A percentile compares a stretch with the other conserved stretches of the same genome.
Conservation (phyloP, 2,329 filamentous ascomycete species). For the Cladophialophora carrionii region DNA sequence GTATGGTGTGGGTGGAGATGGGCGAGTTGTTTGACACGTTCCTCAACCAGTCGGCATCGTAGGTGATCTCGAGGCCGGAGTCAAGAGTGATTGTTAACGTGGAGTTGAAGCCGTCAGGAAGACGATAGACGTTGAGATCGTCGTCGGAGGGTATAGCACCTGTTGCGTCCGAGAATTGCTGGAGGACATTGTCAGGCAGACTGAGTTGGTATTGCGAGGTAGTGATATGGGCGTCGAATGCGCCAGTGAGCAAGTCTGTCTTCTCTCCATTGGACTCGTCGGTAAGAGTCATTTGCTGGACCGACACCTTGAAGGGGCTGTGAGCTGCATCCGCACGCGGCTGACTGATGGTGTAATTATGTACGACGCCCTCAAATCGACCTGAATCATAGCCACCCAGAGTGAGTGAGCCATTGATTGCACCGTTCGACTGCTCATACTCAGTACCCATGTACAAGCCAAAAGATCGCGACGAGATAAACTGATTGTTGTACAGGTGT, state of each 20-base stretch:
- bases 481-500: conserved; percentile 42
- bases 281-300: conserved; percentile 48
- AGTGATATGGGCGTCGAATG: conserved; percentile 49
- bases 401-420: conserved; percentile 49
- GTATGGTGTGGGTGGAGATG: conserved; percentile 32
- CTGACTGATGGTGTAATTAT: conserved; percentile 38
- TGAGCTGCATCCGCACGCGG: conserved; percentile 39
- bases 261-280: conserved; percentile 32
- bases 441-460: conserved; percentile 50
- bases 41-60: conserved; percentile 45
- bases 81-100: conserved; percentile 48
- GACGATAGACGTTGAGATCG: conserved; percentile 41
- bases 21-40: conserved; percentile 41
- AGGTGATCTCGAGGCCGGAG: conserved; percentile 47
- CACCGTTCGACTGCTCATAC: conserved; percentile 48
- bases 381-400: conserved; percentile 53
- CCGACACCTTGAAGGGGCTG: conserved; percentile 46
- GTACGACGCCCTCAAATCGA: conserved; percentile 45
- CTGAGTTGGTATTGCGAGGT: conserved; percentile 50
- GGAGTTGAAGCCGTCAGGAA: conserved; percentile 46
- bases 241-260: conserved; percentile 38
- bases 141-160: conserved; percentile 36
- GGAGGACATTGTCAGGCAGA: conserved; percentile 47
- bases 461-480: conserved; percentile 48
- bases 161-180: conserved; percentile 47